Evolutionary conservation across 345 rosid species (phyloP).

Genomic region (Ailanthus altissimus): DNA sequence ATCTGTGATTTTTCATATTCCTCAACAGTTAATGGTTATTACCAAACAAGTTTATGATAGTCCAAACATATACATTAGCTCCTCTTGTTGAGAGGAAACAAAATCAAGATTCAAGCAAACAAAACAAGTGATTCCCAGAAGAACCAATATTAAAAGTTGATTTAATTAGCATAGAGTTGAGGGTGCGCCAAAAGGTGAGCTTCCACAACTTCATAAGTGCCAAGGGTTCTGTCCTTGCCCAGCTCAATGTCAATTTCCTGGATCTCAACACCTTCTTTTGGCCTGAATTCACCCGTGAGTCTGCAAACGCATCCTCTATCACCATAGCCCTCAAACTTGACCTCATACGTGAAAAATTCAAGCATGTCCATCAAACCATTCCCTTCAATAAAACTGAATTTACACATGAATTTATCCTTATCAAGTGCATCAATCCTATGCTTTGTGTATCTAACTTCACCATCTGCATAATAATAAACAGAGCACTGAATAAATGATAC

Average conservation of each 20-base stretch:
- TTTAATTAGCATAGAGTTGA: constrained; percentile 34
- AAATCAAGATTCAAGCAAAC: neutral
- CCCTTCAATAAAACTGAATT: constrained; percentile 38
- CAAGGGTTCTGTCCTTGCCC: constrained; percentile 40
- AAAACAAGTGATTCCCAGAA: neutral
- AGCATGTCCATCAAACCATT: constrained; percentile 28
- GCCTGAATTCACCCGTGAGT: constrained; percentile 35
- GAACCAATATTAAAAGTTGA: neutral
- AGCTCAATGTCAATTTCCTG: constrained; percentile 38
- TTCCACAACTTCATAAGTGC: constrained; percentile 49
- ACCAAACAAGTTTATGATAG: neutral
- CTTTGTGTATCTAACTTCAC: constrained; percentile 31
- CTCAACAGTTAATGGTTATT: neutral
- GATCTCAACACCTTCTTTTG: constrained; percentile 35
- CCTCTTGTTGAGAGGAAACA: too few relatives aligned
- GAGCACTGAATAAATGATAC: neutral
- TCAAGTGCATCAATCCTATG: constrained; percentile 43
- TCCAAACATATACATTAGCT: neutral
- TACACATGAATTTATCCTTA: constrained; percentile 31
- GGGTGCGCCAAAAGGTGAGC: constrained; percentile 49
- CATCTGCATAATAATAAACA: constrained; percentile 25
- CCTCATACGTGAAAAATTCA: constrained; percentile 36
- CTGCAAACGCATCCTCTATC: constrained; percentile 41
- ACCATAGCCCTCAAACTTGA: constrained; percentile 37
- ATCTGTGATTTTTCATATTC: neutral